Evolutionary conservation across 306 rosid species (phyloP).

Genomic region (Fagus crenata): DNA sequence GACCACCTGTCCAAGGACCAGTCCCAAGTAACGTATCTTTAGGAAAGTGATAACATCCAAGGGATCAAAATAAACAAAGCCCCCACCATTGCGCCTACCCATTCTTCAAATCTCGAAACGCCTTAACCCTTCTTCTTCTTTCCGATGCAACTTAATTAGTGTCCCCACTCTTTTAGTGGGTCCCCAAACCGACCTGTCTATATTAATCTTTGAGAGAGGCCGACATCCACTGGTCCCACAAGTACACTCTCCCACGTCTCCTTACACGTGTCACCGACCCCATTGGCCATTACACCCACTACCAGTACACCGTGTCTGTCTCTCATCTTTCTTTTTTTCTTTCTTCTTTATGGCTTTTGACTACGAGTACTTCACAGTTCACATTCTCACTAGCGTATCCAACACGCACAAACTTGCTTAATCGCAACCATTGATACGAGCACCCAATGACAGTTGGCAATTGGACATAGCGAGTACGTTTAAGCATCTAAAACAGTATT

Average conservation of each 20-base stretch:
- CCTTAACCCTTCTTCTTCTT: not conserved
- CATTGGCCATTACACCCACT: constrained; percentile 26
- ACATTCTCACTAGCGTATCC: not conserved
- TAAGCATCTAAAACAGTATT: too few species aligned
- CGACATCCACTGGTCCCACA: constrained; percentile 46
- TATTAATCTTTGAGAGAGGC: constrained; percentile 22
- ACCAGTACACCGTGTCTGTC: constrained; percentile 7
- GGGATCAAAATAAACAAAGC: too few species aligned
- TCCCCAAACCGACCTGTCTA: constrained; percentile 37
- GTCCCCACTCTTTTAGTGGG: constrained; percentile 12
- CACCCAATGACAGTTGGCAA: constrained; percentile 4
- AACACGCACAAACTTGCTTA: constrained; percentile 3
- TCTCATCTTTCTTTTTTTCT: constrained; percentile 10
- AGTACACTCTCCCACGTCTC: constrained; percentile 9
- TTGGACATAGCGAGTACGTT: not conserved
- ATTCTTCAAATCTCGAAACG: too few species aligned
- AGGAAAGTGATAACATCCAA: constrained; percentile 19
- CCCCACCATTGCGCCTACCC: too few species aligned
- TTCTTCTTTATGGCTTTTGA: constrained; percentile 22
- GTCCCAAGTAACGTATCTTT: constrained; percentile 14
- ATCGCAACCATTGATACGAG: not conserved
- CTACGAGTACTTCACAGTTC: not conserved
- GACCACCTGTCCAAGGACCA: constrained; percentile 13
- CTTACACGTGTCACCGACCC: constrained; percentile 26
- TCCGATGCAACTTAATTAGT: constrained; percentile 19